Base-by-base conservation (phyloP, 768 basidiomycete species). In the Trametes sanguinea region DNA sequence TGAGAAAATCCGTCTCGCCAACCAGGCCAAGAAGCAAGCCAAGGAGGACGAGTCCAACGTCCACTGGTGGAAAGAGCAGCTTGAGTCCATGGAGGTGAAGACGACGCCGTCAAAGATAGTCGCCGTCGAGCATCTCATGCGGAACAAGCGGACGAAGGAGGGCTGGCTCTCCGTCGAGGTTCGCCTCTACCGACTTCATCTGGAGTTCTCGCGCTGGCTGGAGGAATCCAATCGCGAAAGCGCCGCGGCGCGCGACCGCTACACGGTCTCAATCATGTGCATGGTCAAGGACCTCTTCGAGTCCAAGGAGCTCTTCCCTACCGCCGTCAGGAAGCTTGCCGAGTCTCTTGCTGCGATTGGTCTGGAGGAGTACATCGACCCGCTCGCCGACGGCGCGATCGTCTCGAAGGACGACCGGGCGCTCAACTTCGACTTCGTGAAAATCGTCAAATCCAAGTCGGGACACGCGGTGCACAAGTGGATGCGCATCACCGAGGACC, bases 401-500 rank as follows among this genome's bases (percentile, higher is more conserved):
- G 42, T 63, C 65, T 6, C 65, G 29, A 55, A 59, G 11, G 58
- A 62, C n/a, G 73, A 76, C 39, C 67, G 72, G 8, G 62, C 47
- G 43, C 70, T 84, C 14, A 67, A 72, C 17, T 88, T 90, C 73
- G 76, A 78, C 58, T 85, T 86, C 65, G 69, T 81, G 44, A 84
- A 87, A 61, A 71, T 89, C n/a, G 60, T 83, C 60, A 78, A 78
- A 57, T 77, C 79, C 10, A 82, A 78, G 64, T 76, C 76, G 6
- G 73, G 73, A 39, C 68, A 69, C 7, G 73, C 79, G 0, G 52
- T 77, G 8, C 70, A 85, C 63, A 68, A 76, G 11, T 88, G 82
- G 64, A 86, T 89, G 85, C 67, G 60, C 1, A 81, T 88, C 57
- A 74, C 65, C 1, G 86, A 88, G 59, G 75, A 85, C 60, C 84